phyloP scores from a whole-genome alignment of 2,329 filamentous ascomycete species.

The Aschersonia sp. region DNA sequence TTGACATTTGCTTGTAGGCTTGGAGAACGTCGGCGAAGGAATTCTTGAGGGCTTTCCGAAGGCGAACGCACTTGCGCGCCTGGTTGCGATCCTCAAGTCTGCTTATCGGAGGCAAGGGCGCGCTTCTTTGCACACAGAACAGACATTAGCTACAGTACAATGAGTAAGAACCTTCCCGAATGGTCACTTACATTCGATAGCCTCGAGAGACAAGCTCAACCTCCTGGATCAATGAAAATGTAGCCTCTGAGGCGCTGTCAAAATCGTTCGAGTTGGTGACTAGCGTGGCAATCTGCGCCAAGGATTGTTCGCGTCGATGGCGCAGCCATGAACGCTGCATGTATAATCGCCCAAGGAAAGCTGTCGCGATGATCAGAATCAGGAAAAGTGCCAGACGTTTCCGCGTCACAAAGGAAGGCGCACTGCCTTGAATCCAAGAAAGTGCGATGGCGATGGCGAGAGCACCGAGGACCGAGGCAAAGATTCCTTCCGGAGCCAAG shows the following conservation, averaged over 20 bases:
- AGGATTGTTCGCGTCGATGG: conserved; percentile 59
- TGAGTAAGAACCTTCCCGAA: background rate
- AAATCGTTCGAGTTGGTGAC: conserved; percentile 67
- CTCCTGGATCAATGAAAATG: conserved; percentile 75
- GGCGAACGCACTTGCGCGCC: conserved; percentile 60
- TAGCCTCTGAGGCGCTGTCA: conserved; percentile 62
- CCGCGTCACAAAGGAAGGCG: conserved; percentile 37
- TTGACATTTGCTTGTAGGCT: conserved; percentile 56
- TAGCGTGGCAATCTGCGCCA: conserved; percentile 54
- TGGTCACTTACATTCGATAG: conserved; percentile 58
- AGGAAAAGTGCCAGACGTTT: conserved; percentile 36
- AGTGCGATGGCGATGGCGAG: conserved; percentile 56
- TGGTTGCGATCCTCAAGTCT: conserved; percentile 76
- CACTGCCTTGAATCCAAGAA: conserved; percentile 50
- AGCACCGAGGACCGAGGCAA: conserved; percentile 37
- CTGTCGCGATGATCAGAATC: conserved; percentile 36
- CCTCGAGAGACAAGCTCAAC: conserved; percentile 90
- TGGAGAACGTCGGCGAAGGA: conserved; percentile 58
- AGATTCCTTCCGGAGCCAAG: conserved; percentile 27
- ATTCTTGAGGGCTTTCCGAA: conserved; percentile 62
- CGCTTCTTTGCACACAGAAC: conserved; percentile 44
- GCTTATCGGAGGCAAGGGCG: conserved; percentile 81
- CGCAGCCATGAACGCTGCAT: conserved; percentile 70
- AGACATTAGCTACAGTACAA: background rate
- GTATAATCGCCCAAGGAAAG: conserved; percentile 50